Evolutionary conservation across 1,284 basidiomycete species (phyloP), one percentile per base, ranked within the genome.

Genomic region (Ganoderma leucocontextum): DNA sequence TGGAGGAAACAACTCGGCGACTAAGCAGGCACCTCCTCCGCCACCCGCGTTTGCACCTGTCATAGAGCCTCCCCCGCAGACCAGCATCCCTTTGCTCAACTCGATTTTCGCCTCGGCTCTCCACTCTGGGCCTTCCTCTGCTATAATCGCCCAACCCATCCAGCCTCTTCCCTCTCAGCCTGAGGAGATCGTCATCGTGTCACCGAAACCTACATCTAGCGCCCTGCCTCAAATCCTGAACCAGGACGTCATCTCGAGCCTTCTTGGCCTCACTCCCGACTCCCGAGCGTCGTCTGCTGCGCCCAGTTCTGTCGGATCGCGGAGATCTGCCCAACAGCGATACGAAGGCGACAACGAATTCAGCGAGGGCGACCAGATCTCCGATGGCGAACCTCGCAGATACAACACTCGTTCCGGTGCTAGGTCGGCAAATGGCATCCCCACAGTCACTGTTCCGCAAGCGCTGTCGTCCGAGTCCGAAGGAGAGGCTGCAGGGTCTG

Each of bases 191-290:
- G 68, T 73, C 29, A 80, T 80, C 53, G 75, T 78, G 38, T 85
- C 83, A n/a, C 85, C 85, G 19, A 85, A 85, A 67, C 85, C 84
- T 5, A 85, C 82, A 4, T 81, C 82, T 4, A 80, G 79, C 4
- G 70, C 82, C 12, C 78, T 85, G 73, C 79, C 89, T 70, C 89
- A 90, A 74, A 83, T 91, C 29, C 83, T 91, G 59, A 87, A 85
- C 60, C 87, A 90, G 74, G 86, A 90, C 66, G 89, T 91, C 57
- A 87, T 92, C 58, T 86, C 85, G 4, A 80, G 84, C 3, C 81
- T 91, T 17, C 81, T 91, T 2, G 89, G 87, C 10, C 79, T 87
- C 52, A 80, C 82, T 1, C 74, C 79, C 0, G 72, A 71, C 64
- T 86, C 86, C 0, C 85, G 86, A 33, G 82, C 86, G 29, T 82